Evolutionary conservation across 108 stramenopile species (phyloP).

Genomic region (Nitzschia sp.): DNA sequence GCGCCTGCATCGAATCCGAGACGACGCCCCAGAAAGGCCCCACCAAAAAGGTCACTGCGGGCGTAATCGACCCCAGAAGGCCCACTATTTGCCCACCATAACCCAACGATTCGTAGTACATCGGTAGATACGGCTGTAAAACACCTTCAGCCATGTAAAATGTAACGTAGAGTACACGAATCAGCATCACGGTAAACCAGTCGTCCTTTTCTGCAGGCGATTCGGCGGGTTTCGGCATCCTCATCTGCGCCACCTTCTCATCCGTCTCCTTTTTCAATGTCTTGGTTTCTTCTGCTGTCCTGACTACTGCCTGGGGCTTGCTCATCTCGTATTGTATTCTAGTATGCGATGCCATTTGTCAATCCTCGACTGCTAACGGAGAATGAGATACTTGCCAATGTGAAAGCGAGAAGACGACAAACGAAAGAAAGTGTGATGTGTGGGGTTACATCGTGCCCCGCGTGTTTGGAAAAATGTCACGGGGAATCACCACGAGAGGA

Average conservation of each 20-base stretch:
- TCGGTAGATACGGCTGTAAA: conserved; percentile 89
- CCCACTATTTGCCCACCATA: conserved; percentile 81
- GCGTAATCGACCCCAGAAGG: conserved; percentile 88
- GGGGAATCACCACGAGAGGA: no score
- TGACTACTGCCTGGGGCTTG: background rate
- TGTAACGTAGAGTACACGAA: conserved; percentile 76
- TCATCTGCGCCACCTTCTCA: no score
- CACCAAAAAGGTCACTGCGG: conserved; percentile 88
- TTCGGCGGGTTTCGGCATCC: no score
- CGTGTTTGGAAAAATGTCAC: no score
- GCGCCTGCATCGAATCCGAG: conserved; percentile 6
- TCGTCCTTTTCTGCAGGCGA: background rate
- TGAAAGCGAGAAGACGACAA: no score
- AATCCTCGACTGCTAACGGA: no score
- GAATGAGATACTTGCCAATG: no score
- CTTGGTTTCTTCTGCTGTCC: background rate
- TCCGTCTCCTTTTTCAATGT: background rate
- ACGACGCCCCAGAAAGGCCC: conserved; percentile 88
- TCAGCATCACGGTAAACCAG: conserved; percentile 3
- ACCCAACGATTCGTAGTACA: conserved; percentile 91
- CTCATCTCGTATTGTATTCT: no score
- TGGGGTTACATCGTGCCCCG: no score
- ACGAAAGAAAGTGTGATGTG: no score
- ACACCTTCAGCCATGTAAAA: conserved; percentile 88
- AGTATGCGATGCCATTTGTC: no score